phyloP scores from a whole-genome alignment of 306 rosid species.

The Cicer yamashitae region DNA sequence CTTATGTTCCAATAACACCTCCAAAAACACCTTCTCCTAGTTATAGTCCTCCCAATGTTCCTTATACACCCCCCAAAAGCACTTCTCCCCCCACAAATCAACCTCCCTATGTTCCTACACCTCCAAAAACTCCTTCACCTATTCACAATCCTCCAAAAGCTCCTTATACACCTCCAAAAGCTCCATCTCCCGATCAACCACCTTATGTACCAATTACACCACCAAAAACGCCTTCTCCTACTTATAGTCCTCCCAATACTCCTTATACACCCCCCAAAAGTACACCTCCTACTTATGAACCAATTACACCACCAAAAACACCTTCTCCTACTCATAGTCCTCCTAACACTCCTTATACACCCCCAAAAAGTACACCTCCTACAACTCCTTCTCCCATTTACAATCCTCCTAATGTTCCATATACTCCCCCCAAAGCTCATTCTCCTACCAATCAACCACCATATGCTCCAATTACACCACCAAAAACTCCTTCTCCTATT shows the following conservation, averaged over 20 bases:
- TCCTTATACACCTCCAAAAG: neutral
- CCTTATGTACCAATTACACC: slow-evolving; percentile 30
- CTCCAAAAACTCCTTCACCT: slow-evolving; percentile 18
- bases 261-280: neutral
- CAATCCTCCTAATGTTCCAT: slow-evolving; percentile 10
- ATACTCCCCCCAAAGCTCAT: slow-evolving; percentile 4
- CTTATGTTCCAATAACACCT: slow-evolving; percentile 19
- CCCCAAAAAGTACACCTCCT: slow-evolving; percentile 1
- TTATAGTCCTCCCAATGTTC: slow-evolving; percentile 8
- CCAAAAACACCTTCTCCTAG: slow-evolving; percentile 18
- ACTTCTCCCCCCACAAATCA: neutral
- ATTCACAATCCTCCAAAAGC: neutral
- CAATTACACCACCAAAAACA: slow-evolving; percentile 16
- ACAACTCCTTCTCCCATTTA: slow-evolving; percentile 11
- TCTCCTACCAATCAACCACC: neutral
- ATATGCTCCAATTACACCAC: neutral
- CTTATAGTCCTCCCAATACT: neutral
- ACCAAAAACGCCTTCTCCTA: slow-evolving; percentile 17
- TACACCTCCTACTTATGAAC: slow-evolving; percentile 16
- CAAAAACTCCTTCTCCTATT: slow-evolving; percentile 9
- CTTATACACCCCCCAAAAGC: neutral
- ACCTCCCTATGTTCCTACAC: neutral
- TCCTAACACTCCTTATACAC: neutral
- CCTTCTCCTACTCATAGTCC: slow-evolving; percentile 26
- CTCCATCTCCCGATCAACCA: neutral